Conservation (phyloP, 2,329 filamentous ascomycete species). For the Neopestalotiopsis sp. region DNA sequence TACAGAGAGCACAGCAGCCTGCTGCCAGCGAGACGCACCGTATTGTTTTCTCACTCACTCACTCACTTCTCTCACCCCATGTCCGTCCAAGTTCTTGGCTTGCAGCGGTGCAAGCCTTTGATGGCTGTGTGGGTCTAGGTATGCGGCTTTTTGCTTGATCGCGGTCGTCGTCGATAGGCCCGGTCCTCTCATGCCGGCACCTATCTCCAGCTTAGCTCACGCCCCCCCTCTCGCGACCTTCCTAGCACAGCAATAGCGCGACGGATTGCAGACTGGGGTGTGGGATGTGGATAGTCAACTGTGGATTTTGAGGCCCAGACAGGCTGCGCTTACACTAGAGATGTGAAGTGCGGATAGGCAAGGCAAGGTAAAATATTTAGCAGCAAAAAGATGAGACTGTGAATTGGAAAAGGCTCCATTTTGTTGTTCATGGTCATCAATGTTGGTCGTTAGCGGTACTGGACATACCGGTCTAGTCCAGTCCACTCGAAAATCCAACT, state of each 20-base stretch:
- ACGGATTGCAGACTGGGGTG: slow-evolving; percentile 3
- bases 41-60: neutral
- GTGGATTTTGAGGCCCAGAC: neutral
- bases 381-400: slow-evolving; percentile 12
- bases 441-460: neutral
- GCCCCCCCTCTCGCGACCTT: slow-evolving; percentile 12
- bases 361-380: slow-evolving; percentile 8
- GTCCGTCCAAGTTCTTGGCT: slow-evolving; percentile 1
- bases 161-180: slow-evolving; percentile 26
- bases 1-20: neutral
- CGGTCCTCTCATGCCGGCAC: slow-evolving; percentile 15
- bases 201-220: slow-evolving; percentile 11
- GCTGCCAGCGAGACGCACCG: neutral
- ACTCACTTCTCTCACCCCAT: neutral
- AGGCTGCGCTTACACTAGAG: slow-evolving; percentile 7
- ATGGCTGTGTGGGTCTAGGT: slow-evolving; percentile 24
- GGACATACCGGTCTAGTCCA: no score
- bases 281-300: neutral
- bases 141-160: slow-evolving; percentile 36
- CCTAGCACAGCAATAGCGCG: slow-evolving; percentile 18
- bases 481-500: neutral
- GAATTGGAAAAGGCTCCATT: neutral
- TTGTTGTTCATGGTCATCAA: neutral
- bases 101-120: slow-evolving; percentile 19
- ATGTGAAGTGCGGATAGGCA: slow-evolving; percentile 20